A percentile compares a stretch with the other conserved stretches of the same genome.
These are phyloP conservation scores for Neurospora sp. DNA, from an alignment of 495 filamentous ascomycete species.

Conservation along the genomic window DNA sequence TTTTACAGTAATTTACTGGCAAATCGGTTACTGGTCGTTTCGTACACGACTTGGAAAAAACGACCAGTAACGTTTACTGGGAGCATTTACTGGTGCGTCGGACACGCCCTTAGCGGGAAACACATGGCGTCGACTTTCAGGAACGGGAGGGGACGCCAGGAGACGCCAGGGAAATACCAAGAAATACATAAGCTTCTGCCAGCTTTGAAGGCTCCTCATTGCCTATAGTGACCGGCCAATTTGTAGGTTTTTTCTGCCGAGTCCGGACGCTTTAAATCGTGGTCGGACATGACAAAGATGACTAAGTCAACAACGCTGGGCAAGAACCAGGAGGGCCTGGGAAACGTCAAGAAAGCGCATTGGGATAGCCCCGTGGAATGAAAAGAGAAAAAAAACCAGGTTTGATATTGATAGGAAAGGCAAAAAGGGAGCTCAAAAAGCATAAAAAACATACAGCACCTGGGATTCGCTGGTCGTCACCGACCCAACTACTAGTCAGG, in stretches of 20 bases:
- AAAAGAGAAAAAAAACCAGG: background rate
- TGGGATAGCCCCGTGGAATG: background rate
- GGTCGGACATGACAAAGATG: background rate
- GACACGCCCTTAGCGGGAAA: background rate
- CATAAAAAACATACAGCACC: conserved; percentile 16
- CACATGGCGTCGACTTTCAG: background rate
- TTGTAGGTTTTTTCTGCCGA: background rate
- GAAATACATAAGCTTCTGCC: background rate
- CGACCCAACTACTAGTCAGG: conserved; percentile 37
- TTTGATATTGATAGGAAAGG: too few species aligned
- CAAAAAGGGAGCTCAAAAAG: too few species aligned
- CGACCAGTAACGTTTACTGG: too few species aligned
- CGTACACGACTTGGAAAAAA: too few species aligned
- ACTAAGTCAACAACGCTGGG: background rate
- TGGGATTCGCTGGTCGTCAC: conserved; percentile 30
- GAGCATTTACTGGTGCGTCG: too few species aligned
- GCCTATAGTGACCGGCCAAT: background rate
- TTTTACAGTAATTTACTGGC: too few species aligned
- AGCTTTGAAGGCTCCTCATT: background rate
- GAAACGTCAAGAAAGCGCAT: background rate
- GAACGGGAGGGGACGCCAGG: background rate
- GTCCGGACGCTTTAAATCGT: background rate
- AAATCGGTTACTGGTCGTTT: too few species aligned
- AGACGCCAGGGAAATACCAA: background rate
- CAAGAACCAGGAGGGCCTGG: background rate